Conservation (phyloP, 805 yeast genomes). For the Nakazawaea laoshanensis region DNA sequence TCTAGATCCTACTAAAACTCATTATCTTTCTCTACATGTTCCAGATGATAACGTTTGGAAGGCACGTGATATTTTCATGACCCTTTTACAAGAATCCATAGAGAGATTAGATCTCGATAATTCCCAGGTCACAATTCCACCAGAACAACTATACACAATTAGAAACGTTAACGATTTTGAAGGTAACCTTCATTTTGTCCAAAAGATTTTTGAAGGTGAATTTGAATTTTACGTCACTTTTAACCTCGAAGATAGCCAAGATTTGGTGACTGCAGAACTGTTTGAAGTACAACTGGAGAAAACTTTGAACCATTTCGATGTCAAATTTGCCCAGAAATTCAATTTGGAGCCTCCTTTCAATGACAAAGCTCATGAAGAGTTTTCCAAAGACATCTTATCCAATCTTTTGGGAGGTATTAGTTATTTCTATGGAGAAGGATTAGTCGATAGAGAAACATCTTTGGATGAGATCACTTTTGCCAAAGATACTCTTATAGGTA, state of each 20-base stretch:
- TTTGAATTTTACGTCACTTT: constrained; percentile 70
- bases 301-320: constrained; percentile 32
- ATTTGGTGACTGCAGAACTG: constrained; percentile 28
- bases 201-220: constrained; percentile 63
- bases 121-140: constrained; percentile 27
- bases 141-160: constrained; percentile 42
- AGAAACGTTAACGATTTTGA: constrained; percentile 50
- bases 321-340: constrained; percentile 43
- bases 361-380: constrained; percentile 31
- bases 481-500: constrained; percentile 36
- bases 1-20: constrained; percentile 51
- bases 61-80: constrained; percentile 67
- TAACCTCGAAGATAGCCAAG: constrained; percentile 35
- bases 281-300: constrained; percentile 26
- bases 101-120: constrained; percentile 25
- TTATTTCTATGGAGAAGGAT: constrained; percentile 74
- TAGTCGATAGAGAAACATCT: constrained; percentile 66
- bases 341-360: constrained; percentile 48
- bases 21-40: constrained; percentile 59
- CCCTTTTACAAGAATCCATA: constrained; percentile 65
- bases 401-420: constrained; percentile 87
- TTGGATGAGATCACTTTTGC: constrained; percentile 66
- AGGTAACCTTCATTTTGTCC: constrained; percentile 77
- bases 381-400: constrained; percentile 75
- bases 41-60: constrained; percentile 72